These are phyloP conservation scores for Tetrahymena borealis DNA, from an alignment of 73 alveolate species.

Conservation along the genomic window DNA sequence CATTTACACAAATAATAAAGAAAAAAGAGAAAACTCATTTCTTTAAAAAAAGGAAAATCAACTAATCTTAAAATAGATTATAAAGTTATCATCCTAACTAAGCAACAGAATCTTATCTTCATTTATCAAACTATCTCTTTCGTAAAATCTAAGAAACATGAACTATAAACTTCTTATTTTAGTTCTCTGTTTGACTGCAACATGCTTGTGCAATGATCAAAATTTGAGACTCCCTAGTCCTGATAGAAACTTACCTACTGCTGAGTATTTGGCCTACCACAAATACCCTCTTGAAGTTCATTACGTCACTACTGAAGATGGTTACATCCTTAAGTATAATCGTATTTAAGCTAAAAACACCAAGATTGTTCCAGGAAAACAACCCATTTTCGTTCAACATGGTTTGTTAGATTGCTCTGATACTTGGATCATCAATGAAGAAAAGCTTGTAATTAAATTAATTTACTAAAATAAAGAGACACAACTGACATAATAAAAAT, in stretches of 20 bases:
- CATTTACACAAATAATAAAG: background rate
- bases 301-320: slow-evolving; percentile 84
- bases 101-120: too few relatives aligned
- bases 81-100: too few relatives aligned
- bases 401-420: slow-evolving; percentile 83
- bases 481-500: too few relatives aligned
- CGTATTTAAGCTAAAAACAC: slow-evolving; percentile 73
- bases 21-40: background rate
- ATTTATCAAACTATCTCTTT: background rate
- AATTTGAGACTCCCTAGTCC: background rate
- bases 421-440: slow-evolving; percentile 73
- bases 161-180: background rate
- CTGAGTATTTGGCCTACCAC: slow-evolving; percentile 26
- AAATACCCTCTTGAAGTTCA: slow-evolving; percentile 74
- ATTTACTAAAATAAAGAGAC: too few relatives aligned
- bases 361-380: slow-evolving; percentile 49
- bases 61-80: too few relatives aligned
- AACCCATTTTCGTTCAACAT: slow-evolving; percentile 83
- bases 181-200: background rate
- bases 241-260: slow-evolving; percentile 24
- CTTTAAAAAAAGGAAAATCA: background rate
- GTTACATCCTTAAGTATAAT: slow-evolving; percentile 64
- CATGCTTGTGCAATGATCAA: background rate
- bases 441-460: slow-evolving; percentile 39
- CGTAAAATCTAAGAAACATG: background rate